These are phyloP conservation scores for barley (Hordeum vulgare) DNA, from an alignment of 176 grass and related monocot genomes.

Conservation along the genomic window MorexV3_pseudomolecules_assembly NC_058523.1:358743283-358743782, in stretches of 20 bases:
- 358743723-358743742: not conserved
- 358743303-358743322: not conserved
- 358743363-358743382: not conserved
- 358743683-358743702: not conserved
- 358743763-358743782: not conserved
- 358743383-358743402: not conserved
- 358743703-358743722: not conserved
- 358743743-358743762: not conserved
- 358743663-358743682: not conserved
- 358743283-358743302: not conserved
- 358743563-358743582: not conserved
- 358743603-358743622: not conserved
- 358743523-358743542: not conserved
- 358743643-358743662: not conserved
- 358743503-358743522: not conserved
- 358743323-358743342: not conserved
- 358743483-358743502: not conserved
- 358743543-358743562: not conserved
- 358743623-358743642: not conserved
- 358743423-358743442: not conserved
- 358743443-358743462: conserved; percentile 18
- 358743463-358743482: not conserved
- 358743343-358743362: not conserved
- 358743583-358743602: not conserved
- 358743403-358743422: not conserved